phyloP scores from a whole-genome alignment of 202 grass and related monocot genomes.

The Carex sylvatica region DNA sequence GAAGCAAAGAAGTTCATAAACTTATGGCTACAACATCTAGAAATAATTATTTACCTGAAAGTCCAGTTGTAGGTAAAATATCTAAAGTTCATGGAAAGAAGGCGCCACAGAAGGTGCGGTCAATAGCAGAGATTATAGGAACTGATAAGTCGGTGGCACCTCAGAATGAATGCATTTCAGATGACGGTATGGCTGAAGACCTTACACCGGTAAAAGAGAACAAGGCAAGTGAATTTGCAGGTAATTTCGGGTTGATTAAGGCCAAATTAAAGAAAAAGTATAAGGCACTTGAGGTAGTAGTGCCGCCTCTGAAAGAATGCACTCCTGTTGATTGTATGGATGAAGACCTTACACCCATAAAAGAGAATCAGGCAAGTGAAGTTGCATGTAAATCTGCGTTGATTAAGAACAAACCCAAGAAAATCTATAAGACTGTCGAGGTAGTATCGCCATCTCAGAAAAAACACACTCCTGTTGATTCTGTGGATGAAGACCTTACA shows the following conservation, averaged over 20 bases:
- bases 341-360: slow-evolving; percentile 20
- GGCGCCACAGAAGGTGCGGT: slow-evolving; percentile 43
- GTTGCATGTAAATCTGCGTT: slow-evolving; percentile 15
- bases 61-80: background rate
- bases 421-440: slow-evolving; percentile 34
- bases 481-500: slow-evolving; percentile 26
- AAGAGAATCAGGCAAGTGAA: slow-evolving; percentile 27
- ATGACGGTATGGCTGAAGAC: slow-evolving; percentile 33
- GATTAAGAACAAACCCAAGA: slow-evolving; percentile 35
- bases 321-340: slow-evolving; percentile 31
- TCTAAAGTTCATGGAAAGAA: slow-evolving; percentile 46
- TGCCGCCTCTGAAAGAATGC: slow-evolving; percentile 18
- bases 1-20: slow-evolving; percentile 28
- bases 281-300: slow-evolving; percentile 38
- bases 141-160: slow-evolving; percentile 9
- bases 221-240: slow-evolving; percentile 22
- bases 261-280: slow-evolving; percentile 37
- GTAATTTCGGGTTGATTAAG: slow-evolving; percentile 16
- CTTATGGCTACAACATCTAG: slow-evolving; percentile 20
- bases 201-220: slow-evolving; percentile 16
- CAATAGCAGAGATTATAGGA: slow-evolving; percentile 61
- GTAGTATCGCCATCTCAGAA: slow-evolving; percentile 28
- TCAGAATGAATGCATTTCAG: slow-evolving; percentile 23
- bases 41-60: slow-evolving; percentile 34
- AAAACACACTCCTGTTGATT: slow-evolving; percentile 30